Evolutionary conservation across 2,329 filamentous ascomycete genomes (phyloP).

Genomic region (Aspergillus costaricaensis): DNA sequence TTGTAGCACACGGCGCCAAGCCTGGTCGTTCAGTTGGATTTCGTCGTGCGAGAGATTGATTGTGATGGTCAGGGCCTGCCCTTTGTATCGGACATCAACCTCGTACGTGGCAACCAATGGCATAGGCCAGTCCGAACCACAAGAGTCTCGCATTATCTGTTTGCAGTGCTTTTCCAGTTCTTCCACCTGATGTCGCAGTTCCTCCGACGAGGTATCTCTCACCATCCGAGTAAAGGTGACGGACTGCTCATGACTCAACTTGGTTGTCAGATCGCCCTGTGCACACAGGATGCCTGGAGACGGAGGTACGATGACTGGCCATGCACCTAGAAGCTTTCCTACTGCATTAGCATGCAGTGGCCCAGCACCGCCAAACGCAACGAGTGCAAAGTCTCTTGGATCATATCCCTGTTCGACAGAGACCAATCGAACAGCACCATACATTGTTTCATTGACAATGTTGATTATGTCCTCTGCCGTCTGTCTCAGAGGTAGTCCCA

Average conservation of each 20-base stretch:
- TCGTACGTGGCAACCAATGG: conserved; percentile 39
- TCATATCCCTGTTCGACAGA: conserved; percentile 57
- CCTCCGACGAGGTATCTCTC: conserved; percentile 36
- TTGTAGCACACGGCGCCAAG: conserved; percentile 37
- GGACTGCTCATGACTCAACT: conserved; percentile 51
- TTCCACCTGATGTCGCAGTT: conserved; percentile 37
- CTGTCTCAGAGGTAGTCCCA: conserved; percentile 46
- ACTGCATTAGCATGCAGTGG: conserved; percentile 55
- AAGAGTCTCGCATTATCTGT: conserved; percentile 42
- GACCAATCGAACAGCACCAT: conserved; percentile 53
- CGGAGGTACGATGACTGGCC: conserved; percentile 56
- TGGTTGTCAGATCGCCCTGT: conserved; percentile 53
- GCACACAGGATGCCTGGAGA: conserved; percentile 54
- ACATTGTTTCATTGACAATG: conserved; percentile 55
- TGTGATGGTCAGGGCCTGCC: conserved; percentile 46
- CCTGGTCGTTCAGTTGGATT: conserved; percentile 29
- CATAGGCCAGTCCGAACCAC: conserved; percentile 20
- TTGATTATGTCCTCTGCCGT: conserved; percentile 54
- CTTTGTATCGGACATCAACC: conserved; percentile 52
- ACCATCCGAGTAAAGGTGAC: conserved; percentile 49
- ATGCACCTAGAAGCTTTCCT: conserved; percentile 52
- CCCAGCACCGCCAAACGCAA: conserved; percentile 55
- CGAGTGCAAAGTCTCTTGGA: conserved; percentile 53
- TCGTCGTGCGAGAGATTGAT: conserved; percentile 40
- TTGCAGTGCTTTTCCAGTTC: conserved; percentile 42